phyloP scores from a whole-genome alignment of 495 filamentous ascomycete species.

The Penicillium pancosmium region DNA sequence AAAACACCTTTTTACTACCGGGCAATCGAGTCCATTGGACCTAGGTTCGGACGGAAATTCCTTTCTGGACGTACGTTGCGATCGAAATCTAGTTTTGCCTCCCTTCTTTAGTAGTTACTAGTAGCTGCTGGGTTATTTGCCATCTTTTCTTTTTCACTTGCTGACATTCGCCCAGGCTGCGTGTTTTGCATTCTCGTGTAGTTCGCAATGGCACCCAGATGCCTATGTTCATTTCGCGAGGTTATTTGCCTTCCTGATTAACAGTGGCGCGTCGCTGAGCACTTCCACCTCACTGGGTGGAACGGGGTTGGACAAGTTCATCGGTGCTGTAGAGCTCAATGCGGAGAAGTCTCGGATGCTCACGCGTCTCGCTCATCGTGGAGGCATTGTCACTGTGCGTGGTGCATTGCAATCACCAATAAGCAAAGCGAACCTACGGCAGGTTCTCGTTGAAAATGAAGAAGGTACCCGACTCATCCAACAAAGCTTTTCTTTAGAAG shows the following conservation, averaged over 20 bases:
- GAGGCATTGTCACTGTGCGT: neutral
- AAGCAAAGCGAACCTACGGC: conserved; percentile 5
- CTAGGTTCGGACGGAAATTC: neutral
- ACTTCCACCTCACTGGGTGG: neutral
- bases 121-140: no score
- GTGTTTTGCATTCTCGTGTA: neutral
- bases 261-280: neutral
- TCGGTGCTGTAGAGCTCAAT: conserved; percentile 1
- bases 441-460: conserved; percentile 9
- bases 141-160: neutral
- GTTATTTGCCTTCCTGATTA: conserved; percentile 5
- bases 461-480: neutral
- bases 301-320: neutral
- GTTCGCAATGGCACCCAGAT: conserved; percentile 6
- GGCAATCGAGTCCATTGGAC: neutral
- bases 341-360: neutral
- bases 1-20: neutral
- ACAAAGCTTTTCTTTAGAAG: no score
- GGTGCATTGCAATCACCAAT: neutral
- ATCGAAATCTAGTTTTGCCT: neutral
- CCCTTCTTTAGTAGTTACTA: neutral
- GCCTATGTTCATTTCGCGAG: neutral
- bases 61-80: conserved; percentile 7
- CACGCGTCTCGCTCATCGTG: neutral
- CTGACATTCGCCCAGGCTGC: neutral